Percentiles rank a stretch among this genome's conserved stretches.
Evolutionary conservation across 495 filamentous ascomycete species (phyloP).

Genomic region (Trichocladium antarcticum): DNA sequence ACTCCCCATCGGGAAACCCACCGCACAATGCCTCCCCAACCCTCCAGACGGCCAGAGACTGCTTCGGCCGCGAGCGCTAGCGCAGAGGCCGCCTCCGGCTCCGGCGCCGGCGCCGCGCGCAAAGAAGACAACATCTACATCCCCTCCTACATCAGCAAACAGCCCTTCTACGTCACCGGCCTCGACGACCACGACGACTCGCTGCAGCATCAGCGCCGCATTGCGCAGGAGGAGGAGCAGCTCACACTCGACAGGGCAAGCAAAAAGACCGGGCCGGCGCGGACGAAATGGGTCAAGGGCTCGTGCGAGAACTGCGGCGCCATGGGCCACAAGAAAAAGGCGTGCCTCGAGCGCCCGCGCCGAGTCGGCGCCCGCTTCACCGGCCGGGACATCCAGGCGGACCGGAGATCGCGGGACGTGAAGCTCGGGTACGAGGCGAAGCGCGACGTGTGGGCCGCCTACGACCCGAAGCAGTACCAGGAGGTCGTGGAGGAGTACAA

Average conservation of each 20-base stretch:
- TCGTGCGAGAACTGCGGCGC: constrained; percentile 97
- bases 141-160: constrained; percentile 93
- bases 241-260: constrained; percentile 53
- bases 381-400: constrained; percentile 83
- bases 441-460: constrained; percentile 93
- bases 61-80: constrained; percentile 1
- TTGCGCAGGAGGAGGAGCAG: constrained; percentile 47
- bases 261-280: constrained; percentile 65
- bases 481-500: constrained; percentile 80
- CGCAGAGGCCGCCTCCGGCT: constrained; percentile 2
- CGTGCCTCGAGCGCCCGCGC: constrained; percentile 80
- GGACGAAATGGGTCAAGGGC: constrained; percentile 94
- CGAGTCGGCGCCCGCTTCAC: constrained; percentile 90
- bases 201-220: constrained; percentile 90
- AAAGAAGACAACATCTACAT: constrained; percentile 98
- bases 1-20: not conserved
- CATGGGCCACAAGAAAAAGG: constrained; percentile 90
- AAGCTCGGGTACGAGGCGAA: constrained; percentile 96
- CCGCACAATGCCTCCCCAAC: constrained; percentile 12
- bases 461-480: constrained; percentile 77
- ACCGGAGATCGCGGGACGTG: constrained; percentile 78
- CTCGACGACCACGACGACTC: constrained; percentile 70
- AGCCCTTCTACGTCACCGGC: constrained; percentile 90
- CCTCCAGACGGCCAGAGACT: constrained; percentile 10
- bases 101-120: constrained; percentile 41